Evolutionary conservation across 192 early-diverging fungal species (phyloP).

Genomic region (Piromyces finnis): DNA sequence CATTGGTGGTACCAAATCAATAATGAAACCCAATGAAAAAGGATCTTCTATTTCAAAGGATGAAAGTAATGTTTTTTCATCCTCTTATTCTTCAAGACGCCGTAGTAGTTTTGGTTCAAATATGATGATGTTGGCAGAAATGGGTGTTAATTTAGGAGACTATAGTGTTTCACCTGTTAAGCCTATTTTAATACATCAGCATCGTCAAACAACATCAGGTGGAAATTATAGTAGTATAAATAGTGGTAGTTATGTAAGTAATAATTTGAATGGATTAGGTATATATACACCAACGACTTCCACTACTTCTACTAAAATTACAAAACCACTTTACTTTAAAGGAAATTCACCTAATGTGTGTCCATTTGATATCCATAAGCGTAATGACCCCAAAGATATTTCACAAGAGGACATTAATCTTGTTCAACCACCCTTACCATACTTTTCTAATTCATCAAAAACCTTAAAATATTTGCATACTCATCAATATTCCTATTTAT

Average conservation of each 20-base stretch:
- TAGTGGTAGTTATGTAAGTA: too few species aligned
- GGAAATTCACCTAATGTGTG: too few species aligned
- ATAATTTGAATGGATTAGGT: too few species aligned
- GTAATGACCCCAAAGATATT: too few species aligned
- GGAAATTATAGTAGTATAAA: background rate
- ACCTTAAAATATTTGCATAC: too few species aligned
- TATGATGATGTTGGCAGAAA: background rate
- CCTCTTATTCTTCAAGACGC: background rate
- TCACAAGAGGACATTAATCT: too few species aligned
- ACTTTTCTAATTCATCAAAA: too few species aligned
- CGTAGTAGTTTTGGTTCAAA: background rate
- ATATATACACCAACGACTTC: too few species aligned
- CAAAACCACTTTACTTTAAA: background rate
- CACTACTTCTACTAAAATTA: background rate
- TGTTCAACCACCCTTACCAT: too few species aligned
- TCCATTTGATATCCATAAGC: too few species aligned
- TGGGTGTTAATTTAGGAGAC: background rate
- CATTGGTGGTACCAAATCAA: background rate
- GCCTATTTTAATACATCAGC: background rate
- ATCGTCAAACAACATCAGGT: background rate
- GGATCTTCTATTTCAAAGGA: background rate
- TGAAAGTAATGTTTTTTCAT: background rate
- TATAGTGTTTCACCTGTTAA: background rate
- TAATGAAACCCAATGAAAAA: background rate
- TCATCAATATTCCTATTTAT: too few species aligned